These are phyloP conservation scores for Barnettozyma sucrosica DNA, from an alignment of 805 yeast genomes.

Conservation along the genomic window DNA sequence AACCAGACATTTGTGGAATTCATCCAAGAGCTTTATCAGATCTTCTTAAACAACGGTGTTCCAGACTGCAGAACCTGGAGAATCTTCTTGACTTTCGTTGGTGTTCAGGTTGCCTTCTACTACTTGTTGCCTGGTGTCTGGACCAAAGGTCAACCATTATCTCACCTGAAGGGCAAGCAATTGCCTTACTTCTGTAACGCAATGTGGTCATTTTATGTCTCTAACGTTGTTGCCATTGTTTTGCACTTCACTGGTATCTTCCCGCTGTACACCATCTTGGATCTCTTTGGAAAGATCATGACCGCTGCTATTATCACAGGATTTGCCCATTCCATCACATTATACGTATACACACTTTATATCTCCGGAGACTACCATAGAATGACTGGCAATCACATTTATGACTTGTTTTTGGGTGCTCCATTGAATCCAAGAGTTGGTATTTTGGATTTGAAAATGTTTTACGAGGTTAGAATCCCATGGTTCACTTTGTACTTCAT, in stretches of 20 bases:
- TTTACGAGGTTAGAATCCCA: conserved; percentile 94
- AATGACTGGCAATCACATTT: conserved; percentile 85
- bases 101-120: conserved; percentile 67
- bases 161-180: conserved; percentile 72
- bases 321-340: conserved; percentile 53
- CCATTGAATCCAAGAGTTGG: conserved; percentile 96
- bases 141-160: conserved; percentile 91
- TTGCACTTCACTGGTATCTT: conserved; percentile 74
- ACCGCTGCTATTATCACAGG: conserved; percentile 84
- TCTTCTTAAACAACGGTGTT: conserved; percentile 46
- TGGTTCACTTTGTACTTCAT: conserved; percentile 88
- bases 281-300: conserved; percentile 87
- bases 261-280: conserved; percentile 69
- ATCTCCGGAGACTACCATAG: conserved; percentile 76
- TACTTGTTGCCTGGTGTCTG: conserved; percentile 86
- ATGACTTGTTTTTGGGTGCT: conserved; percentile 96
- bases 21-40: conserved; percentile 35
- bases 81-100: conserved; percentile 64
- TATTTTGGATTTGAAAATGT: conserved; percentile 89
- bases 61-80: conserved; percentile 61
- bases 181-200: conserved; percentile 94
- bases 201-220: conserved; percentile 70
- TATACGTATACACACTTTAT: conserved; percentile 63
- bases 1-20: conserved; percentile 45
- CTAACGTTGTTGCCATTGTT: conserved; percentile 49